These are phyloP conservation scores for Yarrowia divulgata DNA, from an alignment of 805 yeast genomes.

Conservation along the genomic window DNA sequence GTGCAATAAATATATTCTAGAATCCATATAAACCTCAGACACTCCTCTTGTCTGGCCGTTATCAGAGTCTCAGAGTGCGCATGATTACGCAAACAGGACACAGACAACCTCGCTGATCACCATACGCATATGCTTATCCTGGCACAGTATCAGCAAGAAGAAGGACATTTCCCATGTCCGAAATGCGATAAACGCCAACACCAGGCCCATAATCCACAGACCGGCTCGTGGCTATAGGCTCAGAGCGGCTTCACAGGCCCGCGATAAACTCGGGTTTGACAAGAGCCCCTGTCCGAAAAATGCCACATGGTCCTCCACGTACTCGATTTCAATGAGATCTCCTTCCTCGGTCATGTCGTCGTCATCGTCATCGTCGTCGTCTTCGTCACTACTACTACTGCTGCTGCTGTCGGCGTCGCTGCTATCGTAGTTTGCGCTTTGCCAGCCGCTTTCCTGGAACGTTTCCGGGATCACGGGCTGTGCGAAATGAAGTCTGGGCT, in stretches of 20 bases:
- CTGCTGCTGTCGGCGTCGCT: conserved; percentile 8
- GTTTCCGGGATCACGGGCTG: not conserved
- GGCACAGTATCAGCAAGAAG: not conserved
- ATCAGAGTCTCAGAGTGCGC: not conserved
- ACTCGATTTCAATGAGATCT: conserved; percentile 6
- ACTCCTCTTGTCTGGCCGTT: not conserved
- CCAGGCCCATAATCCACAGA: not conserved
- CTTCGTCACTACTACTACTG: not conserved
- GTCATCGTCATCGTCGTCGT: not conserved
- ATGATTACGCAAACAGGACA: not conserved
- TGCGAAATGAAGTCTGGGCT: not conserved
- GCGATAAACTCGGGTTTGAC: too few relatives aligned
- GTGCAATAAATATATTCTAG: not conserved
- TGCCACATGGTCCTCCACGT: not conserved
- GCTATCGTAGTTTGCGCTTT: not conserved
- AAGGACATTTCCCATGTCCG: not conserved
- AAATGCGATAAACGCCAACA: not conserved
- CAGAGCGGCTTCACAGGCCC: not conserved
- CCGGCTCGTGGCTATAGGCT: not conserved
- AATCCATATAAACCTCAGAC: not conserved
- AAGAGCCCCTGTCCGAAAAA: not conserved
- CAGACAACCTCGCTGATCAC: not conserved
- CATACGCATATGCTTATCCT: not conserved
- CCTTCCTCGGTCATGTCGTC: not conserved
- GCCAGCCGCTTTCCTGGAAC: not conserved